Base-by-base conservation (phyloP, 1,284 basidiomycete genomes). In the Boletus sp. region DNA sequence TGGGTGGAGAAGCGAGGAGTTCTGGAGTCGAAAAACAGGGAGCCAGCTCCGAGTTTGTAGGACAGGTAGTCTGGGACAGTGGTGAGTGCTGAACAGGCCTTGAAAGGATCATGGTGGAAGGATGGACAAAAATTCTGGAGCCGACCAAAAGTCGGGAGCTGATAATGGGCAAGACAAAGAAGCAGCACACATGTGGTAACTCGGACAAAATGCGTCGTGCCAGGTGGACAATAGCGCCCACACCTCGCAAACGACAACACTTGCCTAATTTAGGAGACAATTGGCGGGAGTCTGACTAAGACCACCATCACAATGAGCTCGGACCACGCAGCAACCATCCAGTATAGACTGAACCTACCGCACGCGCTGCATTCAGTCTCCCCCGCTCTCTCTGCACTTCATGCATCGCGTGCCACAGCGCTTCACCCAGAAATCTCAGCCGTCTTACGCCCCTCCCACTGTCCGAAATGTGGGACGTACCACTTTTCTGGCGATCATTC, bases 341-440 rank as follows among this genome's bases (percentile, higher is more conserved):
- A 68, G 52, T 84, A 79, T 56, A 74, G 72, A 53, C 61, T 69
- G 32, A 65, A 72, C 20, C 56, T 84, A 14, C 70, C 82, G 12
- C 69, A 65, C 52, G 58, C 68, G 16, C 64, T 85, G 41, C 69
- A 77, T 25, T 52, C 73, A 7, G 55, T 76, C 34, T 79, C 81
- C 7, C 73, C 80, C 6, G 44, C 70, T 33, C 74, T 88, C 35
- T 75, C 85, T 14, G 81, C 84, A 35, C 69, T 83, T 25, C 82
- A 86, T 58, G 64, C 72, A 0, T 56, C 67, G n/a, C 72, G 77
- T 44, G 64, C 63, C 12, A 65, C 60, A 38, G 53, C 54, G 4
- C 59, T 64, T 34, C 59, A 70, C 45, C 68, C 72, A 44, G 55
- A 62, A 25, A 46, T 57, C 13, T 30, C 61, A 3, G 30, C 57